A percentile compares a stretch with the other conserved stretches of the same genome.
Evolutionary conservation across 148 eudicot species (phyloP).

Genomic region (Fallopia convolvulus): DNA sequence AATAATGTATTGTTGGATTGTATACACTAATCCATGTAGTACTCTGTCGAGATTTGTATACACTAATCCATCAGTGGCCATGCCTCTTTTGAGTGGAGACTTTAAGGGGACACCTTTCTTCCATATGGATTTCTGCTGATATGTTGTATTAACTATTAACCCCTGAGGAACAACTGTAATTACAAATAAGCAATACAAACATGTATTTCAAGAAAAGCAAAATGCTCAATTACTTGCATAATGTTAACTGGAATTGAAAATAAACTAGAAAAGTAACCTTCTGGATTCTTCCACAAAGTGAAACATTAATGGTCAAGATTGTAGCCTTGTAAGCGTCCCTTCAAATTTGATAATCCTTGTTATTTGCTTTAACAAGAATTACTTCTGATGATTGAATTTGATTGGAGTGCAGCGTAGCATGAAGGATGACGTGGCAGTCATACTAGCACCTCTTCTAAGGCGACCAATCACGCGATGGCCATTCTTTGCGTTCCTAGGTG

Average conservation of each 20-base stretch:
- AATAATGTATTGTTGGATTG: too few species aligned
- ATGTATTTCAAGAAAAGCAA: too few species aligned
- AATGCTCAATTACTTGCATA: too few species aligned
- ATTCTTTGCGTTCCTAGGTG: slow-evolving; percentile 81
- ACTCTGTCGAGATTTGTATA: too few species aligned
- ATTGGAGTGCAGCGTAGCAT: slow-evolving; percentile 43
- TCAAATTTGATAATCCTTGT: too few species aligned
- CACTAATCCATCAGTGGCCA: neutral
- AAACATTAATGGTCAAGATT: too few species aligned
- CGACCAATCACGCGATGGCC: slow-evolving; percentile 95
- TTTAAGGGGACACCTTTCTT: neutral
- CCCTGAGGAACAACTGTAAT: neutral
- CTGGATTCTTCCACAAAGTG: neutral
- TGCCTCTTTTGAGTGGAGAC: neutral
- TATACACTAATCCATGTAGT: too few species aligned
- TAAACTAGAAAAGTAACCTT: neutral
- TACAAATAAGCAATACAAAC: too few species aligned
- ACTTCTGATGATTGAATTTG: neutral
- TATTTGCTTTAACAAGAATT: neutral
- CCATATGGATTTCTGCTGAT: neutral
- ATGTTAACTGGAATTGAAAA: too few species aligned
- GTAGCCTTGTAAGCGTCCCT: too few species aligned
- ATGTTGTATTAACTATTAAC: neutral
- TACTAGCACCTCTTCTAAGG: slow-evolving; percentile 51
- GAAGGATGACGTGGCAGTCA: slow-evolving; percentile 61